phyloP scores from a whole-genome alignment of 176 grass and related monocot genomes.

The Zoysia pacifica region DNA sequence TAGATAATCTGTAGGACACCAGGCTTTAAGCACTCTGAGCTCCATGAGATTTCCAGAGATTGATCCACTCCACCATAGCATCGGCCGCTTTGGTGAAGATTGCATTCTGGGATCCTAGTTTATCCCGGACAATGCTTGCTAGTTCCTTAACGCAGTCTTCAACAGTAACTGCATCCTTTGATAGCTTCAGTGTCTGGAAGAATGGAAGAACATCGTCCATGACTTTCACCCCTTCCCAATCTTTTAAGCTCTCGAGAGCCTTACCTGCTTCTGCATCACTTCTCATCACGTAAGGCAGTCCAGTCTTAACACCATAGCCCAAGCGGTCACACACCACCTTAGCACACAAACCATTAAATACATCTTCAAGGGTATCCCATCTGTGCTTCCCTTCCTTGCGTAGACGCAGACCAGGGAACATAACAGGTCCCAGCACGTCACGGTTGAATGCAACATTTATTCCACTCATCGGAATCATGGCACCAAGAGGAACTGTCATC shows the following conservation, averaged over 20 bases:
- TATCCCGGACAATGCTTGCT: conserved; percentile 61
- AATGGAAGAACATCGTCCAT: conserved; percentile 83
- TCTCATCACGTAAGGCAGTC: conserved; percentile 88
- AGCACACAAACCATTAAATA: conserved; percentile 83
- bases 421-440: conserved; percentile 65
- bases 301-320: conserved; percentile 71
- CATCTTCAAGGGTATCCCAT: conserved; percentile 90
- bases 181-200: conserved; percentile 61
- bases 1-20: neutral
- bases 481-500: conserved; percentile 77
- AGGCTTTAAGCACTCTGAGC: conserved; percentile 38
- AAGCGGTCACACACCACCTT: conserved; percentile 81
- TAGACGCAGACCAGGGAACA: conserved; percentile 72
- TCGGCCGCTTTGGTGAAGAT: conserved; percentile 64
- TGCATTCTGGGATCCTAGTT: conserved; percentile 56
- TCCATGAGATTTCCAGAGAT: conserved; percentile 74
- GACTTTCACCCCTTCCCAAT: conserved; percentile 79
- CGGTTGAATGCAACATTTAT: conserved; percentile 97
- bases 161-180: conserved; percentile 44
- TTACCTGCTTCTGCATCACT: conserved; percentile 57
- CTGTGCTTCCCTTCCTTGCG: conserved; percentile 71
- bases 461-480: conserved; percentile 79
- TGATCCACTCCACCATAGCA: conserved; percentile 83
- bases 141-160: conserved; percentile 80
- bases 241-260: conserved; percentile 82